Percentiles rank a stretch among this genome's conserved stretches.
Evolutionary conservation across 1,139 yeast genomes (phyloP).

Genomic region (Magnusiomyces tetraspermus): DNA sequence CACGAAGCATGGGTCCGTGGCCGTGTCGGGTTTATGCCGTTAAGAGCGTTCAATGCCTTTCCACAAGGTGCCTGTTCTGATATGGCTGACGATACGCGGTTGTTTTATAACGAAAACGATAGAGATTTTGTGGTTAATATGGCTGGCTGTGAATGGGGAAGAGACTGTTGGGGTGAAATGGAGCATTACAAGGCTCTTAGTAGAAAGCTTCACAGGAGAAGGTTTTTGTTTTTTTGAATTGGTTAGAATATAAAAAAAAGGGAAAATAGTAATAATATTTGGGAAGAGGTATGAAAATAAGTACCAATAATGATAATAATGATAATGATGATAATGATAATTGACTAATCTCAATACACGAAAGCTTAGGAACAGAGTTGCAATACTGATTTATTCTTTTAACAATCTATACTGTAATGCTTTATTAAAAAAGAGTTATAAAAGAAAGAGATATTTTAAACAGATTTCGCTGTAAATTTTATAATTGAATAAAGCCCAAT

Average conservation of each 20-base stretch:
- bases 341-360: no score
- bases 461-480: not conserved
- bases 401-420: not conserved
- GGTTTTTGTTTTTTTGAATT: conserved; percentile 27
- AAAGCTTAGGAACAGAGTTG: no score
- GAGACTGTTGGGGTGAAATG: conserved; percentile 98
- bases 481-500: conserved; percentile 18
- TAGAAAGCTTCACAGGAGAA: conserved; percentile 41
- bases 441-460: no score
- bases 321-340: no score
- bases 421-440: no score
- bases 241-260: not conserved
- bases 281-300: not conserved
- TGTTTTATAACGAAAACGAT: conserved; percentile 53
- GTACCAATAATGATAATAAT: not conserved
- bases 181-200: conserved; percentile 69
- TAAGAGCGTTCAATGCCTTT: conserved; percentile 77
- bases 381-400: no score
- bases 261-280: not conserved
- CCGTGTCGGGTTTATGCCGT: conserved; percentile 74
- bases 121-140: conserved; percentile 86
- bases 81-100: conserved; percentile 64
- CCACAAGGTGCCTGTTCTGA: conserved; percentile 88
- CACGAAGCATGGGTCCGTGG: conserved; percentile 86
- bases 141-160: conserved; percentile 98